Base-by-base conservation (phyloP, 495 filamentous ascomycete genomes). In the Cercophora samala region DNA sequence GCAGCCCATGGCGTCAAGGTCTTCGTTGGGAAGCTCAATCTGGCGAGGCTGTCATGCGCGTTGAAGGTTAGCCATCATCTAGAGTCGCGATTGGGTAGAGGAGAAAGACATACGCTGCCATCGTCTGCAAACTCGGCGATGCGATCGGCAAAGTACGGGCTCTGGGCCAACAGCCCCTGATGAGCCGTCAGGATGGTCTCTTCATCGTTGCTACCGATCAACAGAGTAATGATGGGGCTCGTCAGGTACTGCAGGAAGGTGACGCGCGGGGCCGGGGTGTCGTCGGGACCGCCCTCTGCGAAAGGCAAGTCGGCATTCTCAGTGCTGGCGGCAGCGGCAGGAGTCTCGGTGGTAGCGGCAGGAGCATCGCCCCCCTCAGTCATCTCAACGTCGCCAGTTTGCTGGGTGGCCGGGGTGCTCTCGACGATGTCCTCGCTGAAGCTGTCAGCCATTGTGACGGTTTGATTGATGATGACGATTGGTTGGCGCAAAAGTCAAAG, bases 1-100 rank as follows among this genome's bases (percentile, higher is more conserved):
- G 78, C 88, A 93, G 37, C 91, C 88, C 65, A 93, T 89, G 42
- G 93, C 91, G 67, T 93, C 90, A 26, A 95, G 78, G 70, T 94
- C 85, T 68, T 92, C 90, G 68, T 83, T 80, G 0, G 83, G 75
- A 42, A 97, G 88, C 51, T 88, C 78, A 69, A 97, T 88, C 62
- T 85, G 81, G 63, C 87, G 88, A 75, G 86, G 79, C 81, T 88
- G 67, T 60, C 4, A 8, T 18, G 25, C 8, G 1, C 25, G 9
- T 3, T 21, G n/a, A 1, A 13, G n/a, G n/a, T 56, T 8, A 56
- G 53, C 53, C 8, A 4, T 19, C n/a, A 21, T 56, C 37, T 17
- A 46, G 53, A 23, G 17, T 9, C 19, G 52, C 52, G 17, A 54
- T 5, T 4, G 17, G 3, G 52, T 13, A 61, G 22, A 19, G 5